Percentiles rank a stretch among this genome's conserved stretches.
phyloP scores from a whole-genome alignment of 139 green algal species.

The Micromonas commoda region DNA sequence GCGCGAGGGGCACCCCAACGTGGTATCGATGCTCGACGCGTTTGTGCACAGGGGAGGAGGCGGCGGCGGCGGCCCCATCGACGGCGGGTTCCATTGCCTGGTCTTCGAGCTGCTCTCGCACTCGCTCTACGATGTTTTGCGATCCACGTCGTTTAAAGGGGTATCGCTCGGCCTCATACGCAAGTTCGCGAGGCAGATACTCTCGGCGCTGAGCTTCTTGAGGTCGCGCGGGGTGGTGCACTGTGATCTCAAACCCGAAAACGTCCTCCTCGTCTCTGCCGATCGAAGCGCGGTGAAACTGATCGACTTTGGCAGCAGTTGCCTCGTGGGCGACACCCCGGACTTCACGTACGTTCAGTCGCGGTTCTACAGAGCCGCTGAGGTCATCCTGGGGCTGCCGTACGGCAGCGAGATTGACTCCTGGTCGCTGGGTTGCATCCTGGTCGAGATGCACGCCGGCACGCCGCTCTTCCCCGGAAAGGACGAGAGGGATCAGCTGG shows the following conservation, averaged over 20 bases:
- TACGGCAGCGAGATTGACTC: conserved; percentile 28
- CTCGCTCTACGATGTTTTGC: conserved; percentile 96
- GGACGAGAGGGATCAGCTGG: conserved; percentile 5
- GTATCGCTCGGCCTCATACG: conserved; percentile 83
- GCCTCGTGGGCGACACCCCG: neutral
- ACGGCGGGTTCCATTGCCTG: conserved; percentile 79
- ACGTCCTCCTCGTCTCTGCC: conserved; percentile 69
- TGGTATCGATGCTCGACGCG: neutral
- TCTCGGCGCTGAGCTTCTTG: conserved; percentile 75
- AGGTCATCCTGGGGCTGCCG: conserved; percentile 28
- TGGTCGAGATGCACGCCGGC: conserved; percentile 21
- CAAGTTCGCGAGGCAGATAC: conserved; percentile 75
- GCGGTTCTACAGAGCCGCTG: conserved; percentile 25
- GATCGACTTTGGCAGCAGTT: conserved; percentile 30
- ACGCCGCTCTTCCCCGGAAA: conserved; percentile 15
- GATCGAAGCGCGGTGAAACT: conserved; percentile 29
- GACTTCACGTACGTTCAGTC: conserved; percentile 21
- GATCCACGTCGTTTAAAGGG: conserved; percentile 81
- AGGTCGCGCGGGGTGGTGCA: conserved; percentile 81
- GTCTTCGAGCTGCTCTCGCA: conserved; percentile 92
- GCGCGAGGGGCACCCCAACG: neutral
- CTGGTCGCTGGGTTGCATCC: conserved; percentile 30
- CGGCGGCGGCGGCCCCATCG: neutral
- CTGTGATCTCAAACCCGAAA: conserved; percentile 98
- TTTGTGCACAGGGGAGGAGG: neutral